phyloP scores from a whole-genome alignment of 192 early-diverging fungal species.

The Radiomyces spectabilis region DNA sequence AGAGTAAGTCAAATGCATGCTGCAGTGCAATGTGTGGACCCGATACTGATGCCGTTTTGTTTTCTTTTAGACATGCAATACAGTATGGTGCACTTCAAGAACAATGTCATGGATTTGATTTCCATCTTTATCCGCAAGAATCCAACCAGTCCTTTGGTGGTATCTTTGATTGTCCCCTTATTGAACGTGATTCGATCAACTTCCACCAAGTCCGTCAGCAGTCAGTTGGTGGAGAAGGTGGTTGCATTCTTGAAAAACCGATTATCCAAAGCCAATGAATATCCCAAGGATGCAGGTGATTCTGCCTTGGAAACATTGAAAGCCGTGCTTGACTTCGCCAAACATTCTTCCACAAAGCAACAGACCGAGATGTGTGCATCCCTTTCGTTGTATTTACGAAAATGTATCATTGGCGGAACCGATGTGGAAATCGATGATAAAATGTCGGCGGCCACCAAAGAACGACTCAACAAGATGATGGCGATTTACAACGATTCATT shows the following conservation, averaged over 20 bases:
- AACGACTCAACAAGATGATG: constrained; percentile 31
- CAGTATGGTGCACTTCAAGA: constrained; percentile 82
- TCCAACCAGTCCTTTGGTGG: constrained; percentile 59
- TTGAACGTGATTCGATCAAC: constrained; percentile 52
- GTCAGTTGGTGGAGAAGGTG: constrained; percentile 66
- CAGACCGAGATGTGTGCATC: constrained; percentile 43
- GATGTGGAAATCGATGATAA: constrained; percentile 33
- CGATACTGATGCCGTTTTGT: neutral
- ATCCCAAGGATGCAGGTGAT: constrained; percentile 52
- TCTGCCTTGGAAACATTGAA: constrained; percentile 50
- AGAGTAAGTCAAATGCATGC: constrained; percentile 32
- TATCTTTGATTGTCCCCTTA: constrained; percentile 66
- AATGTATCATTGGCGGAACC: constrained; percentile 44
- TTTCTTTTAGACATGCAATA: constrained; percentile 55
- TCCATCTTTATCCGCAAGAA: constrained; percentile 68
- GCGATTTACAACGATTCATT: constrained; percentile 51
- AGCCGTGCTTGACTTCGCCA: constrained; percentile 68
- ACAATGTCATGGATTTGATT: constrained; percentile 78
- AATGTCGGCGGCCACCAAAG: constrained; percentile 24
- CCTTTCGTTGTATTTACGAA: constrained; percentile 50
- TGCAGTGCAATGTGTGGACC: neutral
- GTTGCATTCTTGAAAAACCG: constrained; percentile 52
- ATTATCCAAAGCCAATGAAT: constrained; percentile 54
- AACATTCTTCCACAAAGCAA: constrained; percentile 46
- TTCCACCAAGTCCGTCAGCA: constrained; percentile 42